Conservation (phyloP, 78 protist genomes). For the Dictyostelium intermedium region DNA sequence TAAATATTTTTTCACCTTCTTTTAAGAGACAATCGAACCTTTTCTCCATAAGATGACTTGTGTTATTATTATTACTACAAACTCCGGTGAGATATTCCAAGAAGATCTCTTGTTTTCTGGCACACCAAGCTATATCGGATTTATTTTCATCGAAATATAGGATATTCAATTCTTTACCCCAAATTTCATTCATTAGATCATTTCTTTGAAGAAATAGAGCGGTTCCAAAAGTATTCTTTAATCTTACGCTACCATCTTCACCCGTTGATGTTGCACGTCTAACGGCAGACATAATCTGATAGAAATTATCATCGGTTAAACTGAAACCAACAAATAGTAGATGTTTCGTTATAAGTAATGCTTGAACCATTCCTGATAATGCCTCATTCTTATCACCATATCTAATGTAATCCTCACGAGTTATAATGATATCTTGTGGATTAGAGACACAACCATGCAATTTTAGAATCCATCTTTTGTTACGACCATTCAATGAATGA, state of each 20-base stretch:
- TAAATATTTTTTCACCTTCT: conserved; percentile 68
- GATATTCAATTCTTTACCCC: conserved; percentile 63
- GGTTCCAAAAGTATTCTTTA: conserved; percentile 40
- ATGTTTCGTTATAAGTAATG: conserved; percentile 81
- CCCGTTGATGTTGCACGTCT: conserved; percentile 1
- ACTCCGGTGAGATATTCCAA: conserved; percentile 43
- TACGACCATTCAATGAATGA: not conserved
- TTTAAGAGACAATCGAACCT: conserved; percentile 47
- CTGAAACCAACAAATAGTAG: conserved; percentile 86
- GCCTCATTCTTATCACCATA: conserved; percentile 70
- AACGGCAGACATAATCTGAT: conserved; percentile 60
- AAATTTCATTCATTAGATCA: conserved; percentile 59
- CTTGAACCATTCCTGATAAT: conserved; percentile 83
- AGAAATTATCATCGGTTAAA: conserved; percentile 85
- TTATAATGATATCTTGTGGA: conserved; percentile 83
- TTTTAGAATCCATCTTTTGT: conserved; percentile 75
- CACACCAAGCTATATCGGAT: conserved; percentile 32
- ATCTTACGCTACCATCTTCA: not conserved
- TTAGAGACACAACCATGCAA: conserved; percentile 84
- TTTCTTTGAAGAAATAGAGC: conserved; percentile 54
- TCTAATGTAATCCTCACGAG: conserved; percentile 78
- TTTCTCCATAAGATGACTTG: conserved; percentile 63
- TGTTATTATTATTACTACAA: not conserved
- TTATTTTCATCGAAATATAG: conserved; percentile 25
- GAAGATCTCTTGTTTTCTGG: conserved; percentile 68